Base-by-base conservation (phyloP, 805 yeast genomes). In the Kuraishia ogatae region DNA sequence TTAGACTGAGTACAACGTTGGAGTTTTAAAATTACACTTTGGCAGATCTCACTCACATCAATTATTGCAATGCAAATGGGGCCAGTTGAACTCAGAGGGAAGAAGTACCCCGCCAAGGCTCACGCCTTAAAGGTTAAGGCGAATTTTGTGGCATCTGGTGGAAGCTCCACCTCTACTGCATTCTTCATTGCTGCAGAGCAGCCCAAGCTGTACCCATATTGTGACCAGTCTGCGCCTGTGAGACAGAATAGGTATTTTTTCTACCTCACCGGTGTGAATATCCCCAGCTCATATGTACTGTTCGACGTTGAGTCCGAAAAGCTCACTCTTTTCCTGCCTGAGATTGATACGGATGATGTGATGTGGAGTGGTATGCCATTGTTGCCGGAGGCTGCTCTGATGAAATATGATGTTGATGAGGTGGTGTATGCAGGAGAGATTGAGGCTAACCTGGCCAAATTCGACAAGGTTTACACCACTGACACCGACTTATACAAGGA, bases 301-400 rank as follows among this genome's bases (percentile, higher is more conserved):
- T 93, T 80, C 64, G 74, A 81, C 52, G 63, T 83, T 46, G 64
- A 60, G 2, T 61, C 68, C 6, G 89, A 85, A 50, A 76, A 81
- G 54, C 74, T 90, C 58, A 82, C 84, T 0, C 72, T 93, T 24
- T 93, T 87, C 64, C 74, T 94, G 53, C 97, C 98, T 0, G 80
- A 87, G 54, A 76, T 93, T 47, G 97, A 91, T 64, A 71, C 78
- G 49, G 98, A 94, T 50, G 97, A 89, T 65, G 87, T 93, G 48
- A 87, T 94, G 90, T 93, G 99, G 99, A 85, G 94, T 56, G 99
- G 99, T 0, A 65, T 86, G 69, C 99, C 99, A 4, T 59, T 89
- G 53, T 72, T 81, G 47, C 59, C 77, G 2, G 84, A 85, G 51
- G 84, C 85, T 20, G 97, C 97, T 0, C 54, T 68, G 52, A 66